phyloP scores from a whole-genome alignment of 1,284 basidiomycete species.

The Ceratobasidium sp. region DNA sequence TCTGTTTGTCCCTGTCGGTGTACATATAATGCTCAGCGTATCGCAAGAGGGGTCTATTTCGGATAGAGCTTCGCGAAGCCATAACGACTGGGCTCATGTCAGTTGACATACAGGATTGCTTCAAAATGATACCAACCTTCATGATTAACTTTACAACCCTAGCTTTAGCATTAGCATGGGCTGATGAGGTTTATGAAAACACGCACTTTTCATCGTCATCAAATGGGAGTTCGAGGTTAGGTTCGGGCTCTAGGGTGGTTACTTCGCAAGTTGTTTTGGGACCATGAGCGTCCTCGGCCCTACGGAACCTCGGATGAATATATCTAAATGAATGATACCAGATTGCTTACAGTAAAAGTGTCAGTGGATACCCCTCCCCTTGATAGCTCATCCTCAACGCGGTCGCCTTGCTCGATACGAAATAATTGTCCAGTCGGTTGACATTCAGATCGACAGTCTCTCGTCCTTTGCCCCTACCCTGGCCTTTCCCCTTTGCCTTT shows the following conservation, averaged over 20 bases:
- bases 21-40: slow-evolving; percentile 81
- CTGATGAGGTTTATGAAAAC: slow-evolving; percentile 13
- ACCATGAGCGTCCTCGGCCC: slow-evolving; percentile 82
- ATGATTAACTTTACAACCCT: slow-evolving; percentile 85
- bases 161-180: slow-evolving; percentile 3
- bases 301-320: slow-evolving; percentile 49
- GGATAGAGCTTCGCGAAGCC: slow-evolving; percentile 89
- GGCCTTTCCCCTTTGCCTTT: slow-evolving; percentile 55
- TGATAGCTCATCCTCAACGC: slow-evolving; percentile 85
- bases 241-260: slow-evolving; percentile 84
- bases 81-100: slow-evolving; percentile 68
- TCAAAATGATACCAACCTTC: slow-evolving; percentile 64
- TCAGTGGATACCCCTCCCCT: slow-evolving; percentile 81
- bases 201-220: slow-evolving; percentile 71
- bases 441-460: slow-evolving; percentile 49
- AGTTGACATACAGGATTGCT: neutral
- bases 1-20: slow-evolving; percentile 51
- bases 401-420: slow-evolving; percentile 64
- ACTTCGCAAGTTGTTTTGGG: slow-evolving; percentile 91
- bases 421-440: slow-evolving; percentile 34
- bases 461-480: slow-evolving; percentile 47
- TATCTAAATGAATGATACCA: neutral
- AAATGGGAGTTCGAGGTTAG: slow-evolving; percentile 80
- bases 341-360: slow-evolving; percentile 74
- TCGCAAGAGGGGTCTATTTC: slow-evolving; percentile 87